A percentile compares a stretch with the other conserved stretches of the same genome.
These are phyloP conservation scores for Ceratocystis destructans DNA, from an alignment of 2,329 filamentous ascomycete genomes.

Conservation along the genomic window DNA sequence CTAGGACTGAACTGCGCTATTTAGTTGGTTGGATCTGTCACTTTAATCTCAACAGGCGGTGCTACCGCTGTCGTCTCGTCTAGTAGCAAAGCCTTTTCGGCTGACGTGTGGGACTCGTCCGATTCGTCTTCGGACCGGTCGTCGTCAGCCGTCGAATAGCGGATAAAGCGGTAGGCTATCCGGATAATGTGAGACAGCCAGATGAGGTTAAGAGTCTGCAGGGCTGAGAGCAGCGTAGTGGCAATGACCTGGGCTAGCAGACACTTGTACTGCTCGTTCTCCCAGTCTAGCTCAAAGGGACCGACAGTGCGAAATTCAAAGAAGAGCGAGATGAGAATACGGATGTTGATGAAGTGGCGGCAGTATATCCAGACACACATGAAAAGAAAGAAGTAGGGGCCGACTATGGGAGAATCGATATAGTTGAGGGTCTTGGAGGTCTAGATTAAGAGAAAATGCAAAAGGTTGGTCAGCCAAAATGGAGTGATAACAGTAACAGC, in stretches of 20 bases:
- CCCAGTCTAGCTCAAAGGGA: conserved; percentile 65
- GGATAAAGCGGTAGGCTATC: conserved; percentile 58
- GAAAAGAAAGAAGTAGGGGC: conserved; percentile 73
- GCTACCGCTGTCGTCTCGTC: conserved; percentile 18
- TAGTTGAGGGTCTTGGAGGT: conserved; percentile 90
- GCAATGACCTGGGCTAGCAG: conserved; percentile 55
- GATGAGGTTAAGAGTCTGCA: conserved; percentile 67
- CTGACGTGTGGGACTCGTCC: conserved; percentile 33
- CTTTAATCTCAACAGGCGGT: conserved; percentile 19
- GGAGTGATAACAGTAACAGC: neutral
- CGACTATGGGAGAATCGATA: conserved; percentile 63
- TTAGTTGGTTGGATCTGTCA: conserved; percentile 8
- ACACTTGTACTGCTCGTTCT: conserved; percentile 64
- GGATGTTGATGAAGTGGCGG: conserved; percentile 71
- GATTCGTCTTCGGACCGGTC: conserved; percentile 59
- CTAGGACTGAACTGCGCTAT: neutral
- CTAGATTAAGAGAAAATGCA: conserved; percentile 29
- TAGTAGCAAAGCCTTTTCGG: conserved; percentile 21
- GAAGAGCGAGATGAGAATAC: conserved; percentile 61
- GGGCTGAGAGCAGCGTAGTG: conserved; percentile 44
- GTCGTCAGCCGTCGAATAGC: conserved; percentile 48
- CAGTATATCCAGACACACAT: conserved; percentile 77
- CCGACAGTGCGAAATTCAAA: conserved; percentile 63
- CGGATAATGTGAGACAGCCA: conserved; percentile 68
- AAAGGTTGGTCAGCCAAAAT: conserved; percentile 12